A percentile compares a stretch with the other conserved stretches of the same genome.
These are phyloP conservation scores for Camillea tinctor DNA, from an alignment of 2,329 filamentous ascomycete genomes.

Conservation along the genomic window DNA sequence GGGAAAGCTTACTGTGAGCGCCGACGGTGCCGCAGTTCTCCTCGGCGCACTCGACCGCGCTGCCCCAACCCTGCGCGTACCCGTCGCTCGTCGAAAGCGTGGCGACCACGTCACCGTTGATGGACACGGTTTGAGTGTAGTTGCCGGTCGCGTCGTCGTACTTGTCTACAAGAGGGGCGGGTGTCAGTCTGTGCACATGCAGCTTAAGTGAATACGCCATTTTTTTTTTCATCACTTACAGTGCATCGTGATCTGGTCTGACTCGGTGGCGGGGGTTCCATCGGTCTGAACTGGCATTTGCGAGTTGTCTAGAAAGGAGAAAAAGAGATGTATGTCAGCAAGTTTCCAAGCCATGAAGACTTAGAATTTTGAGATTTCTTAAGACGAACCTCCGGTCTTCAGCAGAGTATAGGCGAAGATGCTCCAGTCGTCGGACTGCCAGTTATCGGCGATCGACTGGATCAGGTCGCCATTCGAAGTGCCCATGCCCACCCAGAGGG, in stretches of 20 bases:
- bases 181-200: no score
- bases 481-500: constrained; percentile 49
- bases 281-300: constrained; percentile 36
- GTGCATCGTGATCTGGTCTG: constrained; percentile 41
- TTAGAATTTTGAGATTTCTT: background rate
- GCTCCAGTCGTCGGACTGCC: constrained; percentile 35
- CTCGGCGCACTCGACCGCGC: constrained; percentile 35
- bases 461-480: constrained; percentile 46
- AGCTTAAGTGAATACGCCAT: background rate
- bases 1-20: constrained; percentile 34
- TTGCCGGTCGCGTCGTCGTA: constrained; percentile 15
- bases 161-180: constrained; percentile 17
- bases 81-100: constrained; percentile 19
- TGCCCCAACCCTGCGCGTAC: constrained; percentile 17
- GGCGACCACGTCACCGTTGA: constrained; percentile 15
- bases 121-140: constrained; percentile 18
- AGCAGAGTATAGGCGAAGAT: constrained; percentile 44
- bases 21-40: constrained; percentile 40
- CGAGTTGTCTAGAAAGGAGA: constrained; percentile 19
- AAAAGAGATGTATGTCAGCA: background rate
- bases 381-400: constrained; percentile 29
- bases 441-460: constrained; percentile 45
- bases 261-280: constrained; percentile 22
- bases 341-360: background rate
- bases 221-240: constrained; percentile 22